Percentiles rank a stretch among this genome's conserved stretches.
Evolutionary conservation across 495 filamentous ascomycete genomes (phyloP).

Genomic region (Penicillium robsamsonii): DNA sequence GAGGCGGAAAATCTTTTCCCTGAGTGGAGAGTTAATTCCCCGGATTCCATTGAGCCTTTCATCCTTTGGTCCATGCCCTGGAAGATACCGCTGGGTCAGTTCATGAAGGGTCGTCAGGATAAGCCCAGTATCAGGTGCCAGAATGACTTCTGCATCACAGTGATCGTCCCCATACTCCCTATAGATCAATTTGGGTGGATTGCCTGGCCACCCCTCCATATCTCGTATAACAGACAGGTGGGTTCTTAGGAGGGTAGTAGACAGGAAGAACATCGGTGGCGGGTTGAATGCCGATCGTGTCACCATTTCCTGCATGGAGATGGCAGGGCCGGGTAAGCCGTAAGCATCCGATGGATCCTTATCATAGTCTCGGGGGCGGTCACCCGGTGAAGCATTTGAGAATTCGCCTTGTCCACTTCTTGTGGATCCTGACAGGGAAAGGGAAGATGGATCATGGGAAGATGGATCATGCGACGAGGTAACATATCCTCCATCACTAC

Average conservation of each 20-base stretch:
- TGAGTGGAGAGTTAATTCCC: slow-evolving; percentile 39
- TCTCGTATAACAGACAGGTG: slow-evolving; percentile 24
- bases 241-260: slow-evolving; percentile 30
- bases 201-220: slow-evolving; percentile 21
- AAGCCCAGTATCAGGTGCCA: slow-evolving; percentile 69
- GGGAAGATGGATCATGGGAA: background rate
- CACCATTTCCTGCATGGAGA: background rate
- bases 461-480: background rate
- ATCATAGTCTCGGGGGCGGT: background rate
- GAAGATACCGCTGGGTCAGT: slow-evolving; percentile 67
- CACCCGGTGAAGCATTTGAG: background rate
- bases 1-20: slow-evolving; percentile 55
- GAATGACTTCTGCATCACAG: slow-evolving; percentile 70
- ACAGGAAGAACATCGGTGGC: slow-evolving; percentile 21
- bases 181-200: slow-evolving; percentile 25
- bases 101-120: slow-evolving; percentile 70
- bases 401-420: background rate
- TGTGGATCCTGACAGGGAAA: background rate
- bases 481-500: background rate
- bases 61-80: slow-evolving; percentile 48
- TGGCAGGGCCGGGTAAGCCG: background rate
- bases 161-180: slow-evolving; percentile 22
- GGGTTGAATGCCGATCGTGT: background rate
- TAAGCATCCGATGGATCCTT: background rate
- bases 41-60: background rate